Base-by-base conservation (phyloP, 495 filamentous ascomycete species). In the Clohesyomyces aquaticus region DNA sequence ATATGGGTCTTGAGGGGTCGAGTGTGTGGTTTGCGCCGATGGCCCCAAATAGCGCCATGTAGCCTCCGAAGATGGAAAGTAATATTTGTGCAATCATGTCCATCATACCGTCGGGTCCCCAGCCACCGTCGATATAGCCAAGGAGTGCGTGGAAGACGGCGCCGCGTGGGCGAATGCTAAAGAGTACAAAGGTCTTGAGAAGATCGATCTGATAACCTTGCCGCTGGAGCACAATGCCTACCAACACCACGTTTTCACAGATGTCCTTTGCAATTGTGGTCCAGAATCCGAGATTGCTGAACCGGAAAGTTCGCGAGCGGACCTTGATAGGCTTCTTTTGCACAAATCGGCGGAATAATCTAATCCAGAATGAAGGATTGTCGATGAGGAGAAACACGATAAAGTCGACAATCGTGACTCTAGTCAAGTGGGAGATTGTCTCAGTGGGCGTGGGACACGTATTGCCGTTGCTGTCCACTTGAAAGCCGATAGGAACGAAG, bases 1-100 rank as follows among this genome's bases (percentile, higher is more conserved):
- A 52, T 6, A 52, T 25, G 3, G 48, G 48, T 8, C 48, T 11
- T 22, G 48, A 52, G 48, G 48, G 48, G 25, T 52, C 48, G 8
- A 28, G 25, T 6, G 48, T 52, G 48, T 52, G 48, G 42, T 55
- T 63, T 11, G 49, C 49, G 35, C 18, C 3, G 32, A 55, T 28
- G 16, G 50, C 32, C 19, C 59, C 32, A 26, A 62, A 62, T 4
- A 62, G 48, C 18, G 59, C 59, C 16, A 63, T 25, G 29, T 63
- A 63, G 3, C 59, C 48, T 19, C 49, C 59, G 41, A 63, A 63
- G 12, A 62, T 28, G 10, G 59, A 63, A 0, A 63, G 48, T 29
- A 63, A 35, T 25, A 63, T 63, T 29, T 63, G 49, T 25, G 59
- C 50, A 25, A 63, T 54, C 59, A 63, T 63, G 25, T 63, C 59